Conservation (phyloP, 345 rosid species). For the Populus euphratica region DNA sequence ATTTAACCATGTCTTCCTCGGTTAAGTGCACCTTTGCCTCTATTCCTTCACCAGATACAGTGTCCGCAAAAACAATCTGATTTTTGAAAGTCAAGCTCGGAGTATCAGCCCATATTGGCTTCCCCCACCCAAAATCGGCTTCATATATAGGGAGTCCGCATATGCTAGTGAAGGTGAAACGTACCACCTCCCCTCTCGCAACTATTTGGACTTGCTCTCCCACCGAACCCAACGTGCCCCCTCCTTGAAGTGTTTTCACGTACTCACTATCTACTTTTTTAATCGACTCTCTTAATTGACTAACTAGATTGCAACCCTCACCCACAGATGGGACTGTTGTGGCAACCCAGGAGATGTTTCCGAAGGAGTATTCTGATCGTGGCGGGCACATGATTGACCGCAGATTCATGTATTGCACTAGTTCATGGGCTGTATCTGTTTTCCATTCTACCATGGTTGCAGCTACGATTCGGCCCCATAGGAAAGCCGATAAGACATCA, state of each 20-base stretch:
- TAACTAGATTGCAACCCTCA: not conserved
- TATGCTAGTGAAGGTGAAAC: not conserved
- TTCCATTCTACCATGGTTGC: not conserved
- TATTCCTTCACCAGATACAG: not conserved
- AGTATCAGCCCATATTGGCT: not conserved
- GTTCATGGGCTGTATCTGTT: not conserved
- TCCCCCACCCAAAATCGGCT: slow-evolving; percentile 16
- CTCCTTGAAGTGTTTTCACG: not conserved
- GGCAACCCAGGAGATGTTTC: not conserved
- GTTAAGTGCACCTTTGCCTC: slow-evolving; percentile 4
- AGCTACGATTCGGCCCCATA: not conserved
- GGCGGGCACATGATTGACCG: not conserved
- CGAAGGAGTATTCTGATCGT: not conserved
- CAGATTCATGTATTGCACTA: not conserved
- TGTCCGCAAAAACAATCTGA: not conserved
- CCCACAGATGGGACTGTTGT: not conserved
- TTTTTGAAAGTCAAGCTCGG: slow-evolving; percentile 1
- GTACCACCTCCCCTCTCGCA: not conserved
- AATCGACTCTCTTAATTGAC: not conserved
- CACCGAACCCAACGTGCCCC: not conserved
- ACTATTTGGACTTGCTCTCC: not conserved
- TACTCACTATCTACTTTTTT: not conserved
- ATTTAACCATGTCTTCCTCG: not conserved
- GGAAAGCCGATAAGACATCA: not conserved
- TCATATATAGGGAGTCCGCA: slow-evolving; percentile 2